Conservation (phyloP, 2,329 filamentous ascomycete species). For the Dendrostoma leiphaemia region DNA sequence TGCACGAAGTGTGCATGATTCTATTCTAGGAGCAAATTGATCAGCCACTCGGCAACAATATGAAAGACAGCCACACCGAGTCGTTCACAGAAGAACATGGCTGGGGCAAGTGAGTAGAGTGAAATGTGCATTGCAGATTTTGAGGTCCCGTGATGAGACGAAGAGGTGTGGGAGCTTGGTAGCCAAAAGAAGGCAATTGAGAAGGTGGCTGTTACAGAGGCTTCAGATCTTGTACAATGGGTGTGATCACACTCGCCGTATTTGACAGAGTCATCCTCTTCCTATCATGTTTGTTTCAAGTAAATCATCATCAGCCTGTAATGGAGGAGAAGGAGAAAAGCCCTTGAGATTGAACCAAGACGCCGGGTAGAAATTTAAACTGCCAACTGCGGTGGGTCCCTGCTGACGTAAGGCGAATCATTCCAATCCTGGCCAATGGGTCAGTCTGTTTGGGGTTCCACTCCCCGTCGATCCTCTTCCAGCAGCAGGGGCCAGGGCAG, state of each 20-base stretch:
- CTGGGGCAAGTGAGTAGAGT: too few species aligned
- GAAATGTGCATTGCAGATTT: not conserved
- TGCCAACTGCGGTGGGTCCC: not conserved
- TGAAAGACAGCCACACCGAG: too few species aligned
- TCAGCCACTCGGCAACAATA: too few species aligned
- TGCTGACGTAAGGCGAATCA: not conserved
- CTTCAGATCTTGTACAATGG: slow-evolving; percentile 55
- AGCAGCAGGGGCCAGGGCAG: not conserved
- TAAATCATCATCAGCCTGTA: slow-evolving; percentile 61
- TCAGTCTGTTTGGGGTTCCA: not conserved
- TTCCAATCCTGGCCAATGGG: not conserved
- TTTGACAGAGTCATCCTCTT: slow-evolving; percentile 61
- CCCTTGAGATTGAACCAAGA: not conserved
- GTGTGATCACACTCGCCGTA: slow-evolving; percentile 59
- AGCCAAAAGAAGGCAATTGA: not conserved
- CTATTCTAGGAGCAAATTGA: not conserved
- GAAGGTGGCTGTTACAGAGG: slow-evolving; percentile 24
- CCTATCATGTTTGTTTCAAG: slow-evolving; percentile 60
- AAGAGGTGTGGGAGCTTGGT: too few species aligned
- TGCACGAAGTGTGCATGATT: not conserved
- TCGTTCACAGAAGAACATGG: too few species aligned
- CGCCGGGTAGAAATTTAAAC: slow-evolving; percentile 16
- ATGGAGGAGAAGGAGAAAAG: slow-evolving; percentile 29
- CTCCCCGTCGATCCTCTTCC: not conserved
- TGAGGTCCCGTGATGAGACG: too few species aligned